Conservation (phyloP, 352 stramenopile species). For the Plasmopara halstedii region DNA sequence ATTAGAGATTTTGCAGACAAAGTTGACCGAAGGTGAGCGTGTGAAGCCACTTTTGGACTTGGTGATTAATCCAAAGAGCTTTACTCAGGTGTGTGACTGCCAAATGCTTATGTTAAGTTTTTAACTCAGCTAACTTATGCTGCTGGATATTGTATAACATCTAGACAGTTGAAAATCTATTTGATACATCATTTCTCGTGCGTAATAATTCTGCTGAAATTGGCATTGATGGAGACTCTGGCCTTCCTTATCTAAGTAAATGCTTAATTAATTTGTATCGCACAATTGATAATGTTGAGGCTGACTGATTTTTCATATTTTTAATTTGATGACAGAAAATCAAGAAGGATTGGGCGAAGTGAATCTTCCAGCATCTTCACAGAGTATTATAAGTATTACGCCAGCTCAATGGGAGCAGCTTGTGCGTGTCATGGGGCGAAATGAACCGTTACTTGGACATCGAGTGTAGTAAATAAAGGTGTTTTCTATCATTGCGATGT, state of each 20-base stretch:
- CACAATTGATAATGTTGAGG: neutral
- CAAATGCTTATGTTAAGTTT: neutral
- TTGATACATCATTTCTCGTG: conserved; percentile 79
- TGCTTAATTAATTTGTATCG: neutral
- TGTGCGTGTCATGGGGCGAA: conserved; percentile 22
- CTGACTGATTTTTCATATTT: neutral
- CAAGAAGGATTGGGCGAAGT: conserved; percentile 45
- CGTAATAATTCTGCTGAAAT: conserved; percentile 65
- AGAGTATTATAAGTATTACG: conserved; percentile 80
- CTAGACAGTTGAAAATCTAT: conserved; percentile 79
- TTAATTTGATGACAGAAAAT: conserved; percentile 34
- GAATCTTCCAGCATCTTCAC: conserved; percentile 43
- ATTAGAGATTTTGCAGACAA: conserved; percentile 59
- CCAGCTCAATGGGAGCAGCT: conserved; percentile 63
- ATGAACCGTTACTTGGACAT: conserved; percentile 63
- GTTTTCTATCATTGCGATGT: no score
- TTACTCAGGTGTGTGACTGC: conserved; percentile 46
- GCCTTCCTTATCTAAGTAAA: conserved; percentile 59
- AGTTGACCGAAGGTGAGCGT: conserved; percentile 25
- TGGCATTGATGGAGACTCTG: conserved; percentile 38
- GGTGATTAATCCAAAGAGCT: conserved; percentile 62
- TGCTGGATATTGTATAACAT: neutral
- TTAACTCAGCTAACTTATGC: neutral
- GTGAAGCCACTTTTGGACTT: conserved; percentile 61
- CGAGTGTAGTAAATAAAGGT: conserved; percentile 21